phyloP scores from a whole-genome alignment of 306 rosid genomes.

The Cucurbita maxima region DNA sequence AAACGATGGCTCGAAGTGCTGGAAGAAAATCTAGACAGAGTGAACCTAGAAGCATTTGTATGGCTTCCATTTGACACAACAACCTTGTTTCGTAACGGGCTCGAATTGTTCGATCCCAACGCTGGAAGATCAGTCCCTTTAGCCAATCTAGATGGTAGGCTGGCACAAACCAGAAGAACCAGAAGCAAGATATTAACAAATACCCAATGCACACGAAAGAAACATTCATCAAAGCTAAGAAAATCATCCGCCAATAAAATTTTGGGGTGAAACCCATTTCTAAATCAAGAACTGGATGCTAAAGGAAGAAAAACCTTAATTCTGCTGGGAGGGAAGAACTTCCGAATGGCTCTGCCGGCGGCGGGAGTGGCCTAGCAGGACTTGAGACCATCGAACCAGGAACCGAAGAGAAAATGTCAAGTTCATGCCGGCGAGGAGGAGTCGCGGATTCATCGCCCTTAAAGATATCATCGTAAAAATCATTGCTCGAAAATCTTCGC shows the following conservation, averaged over 20 bases:
- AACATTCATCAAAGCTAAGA: not conserved
- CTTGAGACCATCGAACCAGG: slow-evolving; percentile 24
- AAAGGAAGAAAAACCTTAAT: slow-evolving; percentile 35
- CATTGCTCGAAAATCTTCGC: slow-evolving; percentile 30
- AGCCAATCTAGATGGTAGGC: slow-evolving; percentile 50
- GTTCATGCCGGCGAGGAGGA: slow-evolving; percentile 38
- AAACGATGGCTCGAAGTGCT: slow-evolving; percentile 21
- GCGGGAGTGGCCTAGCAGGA: slow-evolving; percentile 36
- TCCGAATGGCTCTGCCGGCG: slow-evolving; percentile 15
- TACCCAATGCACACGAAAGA: not conserved
- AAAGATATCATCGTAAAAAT: slow-evolving; percentile 76
- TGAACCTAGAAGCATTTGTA: slow-evolving; percentile 23
- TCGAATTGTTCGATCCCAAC: slow-evolving; percentile 34
- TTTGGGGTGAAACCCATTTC: not conserved
- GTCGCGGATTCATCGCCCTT: slow-evolving; percentile 34
- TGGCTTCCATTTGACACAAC: slow-evolving; percentile 22
- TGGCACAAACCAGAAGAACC: slow-evolving; percentile 13
- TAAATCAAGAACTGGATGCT: not conserved
- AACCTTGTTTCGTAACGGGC: slow-evolving; percentile 17
- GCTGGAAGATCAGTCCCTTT: slow-evolving; percentile 38
- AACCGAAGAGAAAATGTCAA: slow-evolving; percentile 12
- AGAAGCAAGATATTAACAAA: not conserved
- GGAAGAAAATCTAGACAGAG: slow-evolving; percentile 48
- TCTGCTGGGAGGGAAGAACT: slow-evolving; percentile 24
- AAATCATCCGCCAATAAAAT: not conserved